phyloP scores from a whole-genome alignment of 2,329 filamentous ascomycete species.

The Aspergillus spinulosporus region DNA sequence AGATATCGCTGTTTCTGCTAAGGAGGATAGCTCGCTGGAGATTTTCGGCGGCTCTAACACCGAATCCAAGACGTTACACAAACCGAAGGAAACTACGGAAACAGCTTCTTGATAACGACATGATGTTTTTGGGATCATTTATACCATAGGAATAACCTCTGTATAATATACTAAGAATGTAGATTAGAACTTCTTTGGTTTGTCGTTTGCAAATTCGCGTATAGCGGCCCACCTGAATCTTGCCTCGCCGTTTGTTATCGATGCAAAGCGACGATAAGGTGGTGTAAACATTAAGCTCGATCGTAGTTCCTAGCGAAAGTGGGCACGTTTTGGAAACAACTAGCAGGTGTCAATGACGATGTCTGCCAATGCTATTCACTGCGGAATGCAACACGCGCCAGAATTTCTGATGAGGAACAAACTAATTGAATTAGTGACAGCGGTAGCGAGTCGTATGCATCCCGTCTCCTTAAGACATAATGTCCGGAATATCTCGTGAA shows the following conservation, averaged over 20 bases:
- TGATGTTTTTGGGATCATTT: neutral
- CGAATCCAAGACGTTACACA: neutral
- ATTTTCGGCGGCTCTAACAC: conserved; percentile 1
- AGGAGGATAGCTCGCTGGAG: neutral
- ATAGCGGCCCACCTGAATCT: too few species aligned
- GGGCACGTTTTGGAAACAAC: too few species aligned
- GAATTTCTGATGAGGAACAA: neutral
- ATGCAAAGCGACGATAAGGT: too few species aligned
- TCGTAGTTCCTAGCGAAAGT: too few species aligned
- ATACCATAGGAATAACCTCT: neutral
- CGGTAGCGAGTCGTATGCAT: neutral
- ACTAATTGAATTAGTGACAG: neutral
- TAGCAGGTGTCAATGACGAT: too few species aligned
- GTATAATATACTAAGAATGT: neutral
- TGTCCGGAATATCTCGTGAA: neutral
- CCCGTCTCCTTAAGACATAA: too few species aligned
- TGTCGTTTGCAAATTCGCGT: neutral
- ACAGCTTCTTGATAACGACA: neutral
- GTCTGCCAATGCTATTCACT: too few species aligned
- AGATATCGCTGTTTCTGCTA: conserved; percentile 4
- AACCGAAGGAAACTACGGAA: neutral
- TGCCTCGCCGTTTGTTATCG: too few species aligned
- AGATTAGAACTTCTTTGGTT: neutral
- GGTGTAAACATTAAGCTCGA: too few species aligned
- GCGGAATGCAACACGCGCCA: too few species aligned